phyloP scores from a whole-genome alignment of 1,284 basidiomycete genomes.

The Mycena sp. region DNA sequence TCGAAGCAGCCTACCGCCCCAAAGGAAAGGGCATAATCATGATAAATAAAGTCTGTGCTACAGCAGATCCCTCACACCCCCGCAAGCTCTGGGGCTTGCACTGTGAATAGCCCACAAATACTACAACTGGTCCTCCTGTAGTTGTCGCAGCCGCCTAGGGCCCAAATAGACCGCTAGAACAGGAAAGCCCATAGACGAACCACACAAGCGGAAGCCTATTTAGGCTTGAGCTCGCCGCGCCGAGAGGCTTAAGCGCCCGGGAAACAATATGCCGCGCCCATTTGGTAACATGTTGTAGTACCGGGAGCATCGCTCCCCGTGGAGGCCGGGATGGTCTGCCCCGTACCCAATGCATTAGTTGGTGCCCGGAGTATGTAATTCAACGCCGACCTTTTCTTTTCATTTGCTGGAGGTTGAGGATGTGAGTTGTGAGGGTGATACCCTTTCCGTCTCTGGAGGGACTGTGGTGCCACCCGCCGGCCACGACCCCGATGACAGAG shows the following conservation, averaged over 20 bases:
- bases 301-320: neutral
- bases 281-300: neutral
- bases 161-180: slow-evolving; percentile 4
- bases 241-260: slow-evolving; percentile 6
- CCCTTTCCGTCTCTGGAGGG: slow-evolving; percentile 1
- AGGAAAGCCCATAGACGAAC: slow-evolving; percentile 4
- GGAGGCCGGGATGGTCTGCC: slow-evolving; percentile 10
- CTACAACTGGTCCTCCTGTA: no score
- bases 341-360: neutral
- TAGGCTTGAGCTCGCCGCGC: slow-evolving; percentile 14
- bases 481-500: slow-evolving; percentile 13
- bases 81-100: no score
- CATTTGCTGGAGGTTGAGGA: neutral
- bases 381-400: neutral
- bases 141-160: neutral
- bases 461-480: neutral
- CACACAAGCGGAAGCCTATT: slow-evolving; percentile 6
- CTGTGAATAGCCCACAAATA: no score
- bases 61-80: no score
- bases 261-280: neutral
- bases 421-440: neutral
- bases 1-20: no score
- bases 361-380: neutral
- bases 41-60: no score
- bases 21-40: no score